Evolutionary conservation across 768 basidiomycete species (phyloP), one percentile per base, ranked within the genome.

Genomic region (Hygrocybe coccinea): DNA sequence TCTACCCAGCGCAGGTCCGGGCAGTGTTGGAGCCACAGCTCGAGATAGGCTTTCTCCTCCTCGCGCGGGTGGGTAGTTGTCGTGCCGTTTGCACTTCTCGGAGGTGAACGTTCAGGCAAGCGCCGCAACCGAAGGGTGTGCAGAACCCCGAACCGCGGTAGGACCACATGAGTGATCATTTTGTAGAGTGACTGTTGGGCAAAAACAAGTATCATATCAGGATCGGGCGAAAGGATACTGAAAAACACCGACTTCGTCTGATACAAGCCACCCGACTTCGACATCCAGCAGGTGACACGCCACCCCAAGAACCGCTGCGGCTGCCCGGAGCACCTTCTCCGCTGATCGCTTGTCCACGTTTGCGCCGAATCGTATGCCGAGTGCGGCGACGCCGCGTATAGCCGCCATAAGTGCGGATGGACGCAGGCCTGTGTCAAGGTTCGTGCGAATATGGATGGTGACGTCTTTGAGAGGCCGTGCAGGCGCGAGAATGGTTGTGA

Each of bases 271-370:
- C 14, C 62, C 57, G 47, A 76, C 62, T n/a, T 64, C 64, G 25
- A 76, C 60, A 33, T 70, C 68, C 38, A 76, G 62, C n/a, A 54
- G 51, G 14, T 59, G 43, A 36, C 53, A 55, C 55, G 21, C 71
- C 57, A 25, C 66, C 64, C 73, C 72, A 5, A 75, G 60, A 14
- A 69, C 64, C 5, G 70, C 68, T 35, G 73, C 74, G 2, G 69
- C 72, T 3, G 77, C 75, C n/a, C 71, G 70, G 35, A 80, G 53
- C 8, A 77, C 69, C 58, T 79, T 79, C 53, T 76, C 78, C 29
- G 77, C 69, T 12, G 77, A 74, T 39, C 79, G 66, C 54, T 68
- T 65, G 58, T 80, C 79, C 14, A 79, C 74, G 21, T 63, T 62
- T 19, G 67, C 63, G 1, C 70, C 66, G 56, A 80, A 79, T 6